phyloP scores from a whole-genome alignment of 371 early-diverging fungal genomes.

The Gilbertella persicaria region DNA sequence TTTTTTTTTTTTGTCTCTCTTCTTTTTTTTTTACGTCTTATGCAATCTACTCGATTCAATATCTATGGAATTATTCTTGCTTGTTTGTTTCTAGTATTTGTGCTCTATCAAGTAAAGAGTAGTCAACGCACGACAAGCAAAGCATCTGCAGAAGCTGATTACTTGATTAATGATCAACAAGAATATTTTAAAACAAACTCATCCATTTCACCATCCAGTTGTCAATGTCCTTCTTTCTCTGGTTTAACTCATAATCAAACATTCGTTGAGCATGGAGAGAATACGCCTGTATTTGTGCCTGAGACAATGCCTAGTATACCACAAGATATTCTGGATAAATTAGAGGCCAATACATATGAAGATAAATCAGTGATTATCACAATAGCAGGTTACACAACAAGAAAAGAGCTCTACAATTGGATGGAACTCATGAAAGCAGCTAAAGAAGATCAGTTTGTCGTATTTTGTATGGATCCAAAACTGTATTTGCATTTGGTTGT shows the following conservation, averaged over 20 bases:
- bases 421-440: conserved; percentile 11
- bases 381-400: conserved; percentile 13
- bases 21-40: neutral
- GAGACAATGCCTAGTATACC: conserved; percentile 12
- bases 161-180: conserved; percentile 11
- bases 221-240: neutral
- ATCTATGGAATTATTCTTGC: conserved; percentile 8
- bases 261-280: conserved; percentile 10
- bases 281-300: conserved; percentile 20
- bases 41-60: neutral
- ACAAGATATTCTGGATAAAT: conserved; percentile 16
- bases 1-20: neutral
- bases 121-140: neutral
- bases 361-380: conserved; percentile 5
- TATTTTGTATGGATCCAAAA: conserved; percentile 17
- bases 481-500: conserved; percentile 20
- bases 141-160: conserved; percentile 9
- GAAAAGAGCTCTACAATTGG: conserved; percentile 28
- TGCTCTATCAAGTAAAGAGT: conserved; percentile 1
- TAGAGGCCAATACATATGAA: conserved; percentile 1
- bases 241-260: neutral
- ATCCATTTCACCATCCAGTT: neutral
- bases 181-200: conserved; percentile 1
- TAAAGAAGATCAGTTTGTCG: conserved; percentile 10
- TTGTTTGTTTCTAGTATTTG: neutral